Evolutionary conservation across 177 flowering plant genomes (phyloP).

Genomic region (Vitis hybrid): DNA sequence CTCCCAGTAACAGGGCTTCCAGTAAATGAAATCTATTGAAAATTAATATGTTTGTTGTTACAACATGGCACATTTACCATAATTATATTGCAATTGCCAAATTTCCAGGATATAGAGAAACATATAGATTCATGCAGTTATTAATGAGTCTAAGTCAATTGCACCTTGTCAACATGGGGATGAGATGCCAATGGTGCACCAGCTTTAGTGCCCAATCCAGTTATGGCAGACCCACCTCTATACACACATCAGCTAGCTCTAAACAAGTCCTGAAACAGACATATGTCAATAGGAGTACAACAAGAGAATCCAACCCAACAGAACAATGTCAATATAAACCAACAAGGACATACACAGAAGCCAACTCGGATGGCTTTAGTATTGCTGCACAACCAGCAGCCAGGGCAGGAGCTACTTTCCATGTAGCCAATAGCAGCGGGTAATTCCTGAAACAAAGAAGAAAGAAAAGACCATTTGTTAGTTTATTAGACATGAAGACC

Average conservation of each 20-base stretch:
- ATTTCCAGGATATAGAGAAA: neutral
- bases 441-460: conserved; percentile 65
- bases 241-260: conserved; percentile 89
- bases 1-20: conserved; percentile 94
- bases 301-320: conserved; percentile 1
- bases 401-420: conserved; percentile 98
- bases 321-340: neutral
- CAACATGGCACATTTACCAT: neutral
- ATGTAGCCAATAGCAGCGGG: conserved; percentile 89
- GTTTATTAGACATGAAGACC: no score
- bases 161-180: conserved; percentile 93
- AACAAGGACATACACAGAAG: conserved; percentile 67
- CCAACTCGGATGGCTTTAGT: conserved; percentile 91
- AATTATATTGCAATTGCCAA: neutral
- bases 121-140: neutral
- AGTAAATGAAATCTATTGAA: conserved; percentile 85
- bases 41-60: neutral
- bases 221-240: conserved; percentile 89
- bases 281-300: neutral
- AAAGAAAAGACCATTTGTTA: neutral
- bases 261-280: conserved; percentile 70
- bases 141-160: neutral
- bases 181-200: conserved; percentile 96
- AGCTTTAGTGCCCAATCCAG: conserved; percentile 93
- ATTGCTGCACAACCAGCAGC: conserved; percentile 98